Conservation (phyloP, 2,329 filamentous ascomycete species). For the Dactylellina sp. region DNA sequence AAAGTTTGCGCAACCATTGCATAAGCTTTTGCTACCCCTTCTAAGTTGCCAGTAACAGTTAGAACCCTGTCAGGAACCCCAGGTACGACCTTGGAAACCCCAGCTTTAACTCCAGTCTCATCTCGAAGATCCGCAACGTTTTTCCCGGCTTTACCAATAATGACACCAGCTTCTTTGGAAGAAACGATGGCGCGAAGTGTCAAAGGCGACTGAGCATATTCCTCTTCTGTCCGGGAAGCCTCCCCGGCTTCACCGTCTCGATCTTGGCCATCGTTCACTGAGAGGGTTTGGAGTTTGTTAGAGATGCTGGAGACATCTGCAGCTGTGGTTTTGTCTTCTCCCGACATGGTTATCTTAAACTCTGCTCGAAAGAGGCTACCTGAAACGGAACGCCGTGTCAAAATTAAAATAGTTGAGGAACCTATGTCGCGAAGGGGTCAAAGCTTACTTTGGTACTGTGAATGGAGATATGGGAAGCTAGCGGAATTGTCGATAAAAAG, state of each 20-base stretch:
- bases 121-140: constrained; percentile 97
- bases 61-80: constrained; percentile 97
- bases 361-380: neutral
- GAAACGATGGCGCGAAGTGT: constrained; percentile 97
- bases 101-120: constrained; percentile 96
- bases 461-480: constrained; percentile 19
- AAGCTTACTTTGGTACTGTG: constrained; percentile 56
- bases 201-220: constrained; percentile 91
- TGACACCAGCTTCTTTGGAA: constrained; percentile 97
- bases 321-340: constrained; percentile 57
- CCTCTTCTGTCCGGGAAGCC: constrained; percentile 87
- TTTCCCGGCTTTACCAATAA: constrained; percentile 98
- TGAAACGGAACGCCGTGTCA: neutral
- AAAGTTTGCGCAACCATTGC: constrained; percentile 90
- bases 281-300: constrained; percentile 69
- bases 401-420: constrained; percentile 17
- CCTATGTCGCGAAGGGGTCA: constrained; percentile 48
- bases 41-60: constrained; percentile 90
- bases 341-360: constrained; percentile 57
- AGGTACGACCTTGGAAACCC: constrained; percentile 98
- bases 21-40: constrained; percentile 90
- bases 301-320: constrained; percentile 41
- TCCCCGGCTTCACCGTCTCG: constrained; percentile 80
- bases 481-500: too few relatives aligned
- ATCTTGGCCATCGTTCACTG: constrained; percentile 72